phyloP scores from a whole-genome alignment of 2,329 filamentous ascomycete genomes.

The Pyrenophora seminiperda region DNA sequence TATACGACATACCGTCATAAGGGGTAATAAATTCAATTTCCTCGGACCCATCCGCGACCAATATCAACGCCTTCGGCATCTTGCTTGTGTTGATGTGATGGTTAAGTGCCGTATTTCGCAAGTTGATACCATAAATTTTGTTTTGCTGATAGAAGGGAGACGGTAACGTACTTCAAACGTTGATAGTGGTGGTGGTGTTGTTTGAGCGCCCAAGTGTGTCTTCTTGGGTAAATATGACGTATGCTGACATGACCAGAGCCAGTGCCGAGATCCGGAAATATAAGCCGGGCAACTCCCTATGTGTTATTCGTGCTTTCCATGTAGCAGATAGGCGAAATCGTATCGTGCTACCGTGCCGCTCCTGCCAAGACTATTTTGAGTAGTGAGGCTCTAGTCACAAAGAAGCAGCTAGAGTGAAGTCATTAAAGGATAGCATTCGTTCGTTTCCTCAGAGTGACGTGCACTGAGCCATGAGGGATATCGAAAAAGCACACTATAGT shows the following conservation, averaged over 20 bases:
- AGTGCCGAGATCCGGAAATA: constrained; percentile 4
- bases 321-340: not conserved
- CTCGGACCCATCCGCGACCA: constrained; percentile 49
- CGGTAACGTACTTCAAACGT: not conserved
- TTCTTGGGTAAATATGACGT: constrained; percentile 12
- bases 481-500: constrained; percentile 11
- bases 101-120: not conserved
- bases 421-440: constrained; percentile 14
- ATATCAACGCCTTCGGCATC: constrained; percentile 46
- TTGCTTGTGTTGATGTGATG: not conserved
- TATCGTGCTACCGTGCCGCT: not conserved
- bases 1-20: constrained; percentile 42
- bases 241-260: constrained; percentile 8
- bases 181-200: not conserved
- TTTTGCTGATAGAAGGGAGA: not conserved
- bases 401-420: not conserved
- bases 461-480: constrained; percentile 16
- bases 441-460: constrained; percentile 1
- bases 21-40: constrained; percentile 51
- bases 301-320: not conserved
- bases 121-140: not conserved
- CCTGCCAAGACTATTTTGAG: not conserved
- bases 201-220: not conserved
- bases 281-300: not conserved
- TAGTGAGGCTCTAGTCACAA: not conserved